Conservation (phyloP, 2,329 filamentous ascomycete genomes). For the Aspergillus flavus region DNA sequence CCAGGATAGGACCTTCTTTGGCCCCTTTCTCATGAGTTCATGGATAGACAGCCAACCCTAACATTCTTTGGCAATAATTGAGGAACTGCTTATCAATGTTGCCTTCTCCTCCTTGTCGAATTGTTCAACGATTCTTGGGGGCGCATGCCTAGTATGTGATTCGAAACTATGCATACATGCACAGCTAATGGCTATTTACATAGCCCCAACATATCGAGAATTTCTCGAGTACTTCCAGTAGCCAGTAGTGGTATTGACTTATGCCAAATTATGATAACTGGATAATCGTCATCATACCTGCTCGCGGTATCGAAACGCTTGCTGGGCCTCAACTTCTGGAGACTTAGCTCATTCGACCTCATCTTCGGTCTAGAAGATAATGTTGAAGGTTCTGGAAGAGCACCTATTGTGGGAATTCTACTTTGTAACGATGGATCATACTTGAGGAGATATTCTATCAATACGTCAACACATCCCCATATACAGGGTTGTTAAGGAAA, state of each 20-base stretch:
- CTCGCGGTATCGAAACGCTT: background rate
- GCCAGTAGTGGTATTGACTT: background rate
- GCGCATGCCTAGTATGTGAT: background rate
- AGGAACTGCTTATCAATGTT: background rate
- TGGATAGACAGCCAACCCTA: no score
- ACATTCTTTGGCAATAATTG: background rate
- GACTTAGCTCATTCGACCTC: background rate
- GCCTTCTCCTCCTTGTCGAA: background rate
- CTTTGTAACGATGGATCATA: background rate
- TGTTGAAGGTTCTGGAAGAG: background rate
- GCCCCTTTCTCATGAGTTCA: background rate
- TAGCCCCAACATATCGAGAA: background rate
- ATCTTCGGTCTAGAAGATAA: background rate
- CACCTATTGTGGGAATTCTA: background rate
- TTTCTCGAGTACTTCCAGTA: no score
- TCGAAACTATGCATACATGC: background rate
- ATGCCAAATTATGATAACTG: no score
- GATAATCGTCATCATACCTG: background rate
- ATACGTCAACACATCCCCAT: background rate
- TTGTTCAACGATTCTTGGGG: background rate
- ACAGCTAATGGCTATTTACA: background rate
- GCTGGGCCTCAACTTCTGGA: background rate
- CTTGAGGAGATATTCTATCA: background rate
- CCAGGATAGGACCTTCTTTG: background rate
- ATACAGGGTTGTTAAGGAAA: background rate